Percentiles rank a stretch among this genome's conserved stretches.
Conservation (phyloP, 352 stramenopile genomes). For the Phytophthora aleatoria region DNA sequence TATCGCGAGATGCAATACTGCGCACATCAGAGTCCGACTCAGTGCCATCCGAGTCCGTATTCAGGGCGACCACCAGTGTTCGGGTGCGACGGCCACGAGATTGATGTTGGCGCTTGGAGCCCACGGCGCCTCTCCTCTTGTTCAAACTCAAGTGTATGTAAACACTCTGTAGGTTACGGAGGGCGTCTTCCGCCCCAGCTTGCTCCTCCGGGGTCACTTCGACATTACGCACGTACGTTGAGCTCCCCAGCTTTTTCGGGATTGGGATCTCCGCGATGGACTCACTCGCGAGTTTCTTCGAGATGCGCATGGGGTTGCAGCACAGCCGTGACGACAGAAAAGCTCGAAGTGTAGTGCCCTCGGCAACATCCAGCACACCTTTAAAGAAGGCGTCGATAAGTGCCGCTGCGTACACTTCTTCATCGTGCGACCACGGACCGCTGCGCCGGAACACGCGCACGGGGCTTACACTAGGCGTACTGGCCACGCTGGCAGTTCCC, state of each 20-base stretch:
- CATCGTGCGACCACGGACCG: slow-evolving; percentile 68
- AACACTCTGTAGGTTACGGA: slow-evolving; percentile 44
- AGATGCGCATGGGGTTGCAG: slow-evolving; percentile 81
- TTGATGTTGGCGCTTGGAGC: slow-evolving; percentile 29
- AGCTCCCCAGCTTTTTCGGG: slow-evolving; percentile 74
- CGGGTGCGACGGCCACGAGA: slow-evolving; percentile 14
- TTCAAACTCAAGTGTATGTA: slow-evolving; percentile 36
- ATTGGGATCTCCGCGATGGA: slow-evolving; percentile 71
- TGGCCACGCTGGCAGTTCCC: slow-evolving; percentile 24
- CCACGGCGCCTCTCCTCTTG: slow-evolving; percentile 5
- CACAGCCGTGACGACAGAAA: slow-evolving; percentile 65
- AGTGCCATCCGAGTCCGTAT: slow-evolving; percentile 24
- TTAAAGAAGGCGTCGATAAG: slow-evolving; percentile 78
- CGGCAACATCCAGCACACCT: slow-evolving; percentile 55
- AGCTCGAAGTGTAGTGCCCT: slow-evolving; percentile 70
- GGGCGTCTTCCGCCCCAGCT: slow-evolving; percentile 38
- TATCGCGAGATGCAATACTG: slow-evolving; percentile 8
- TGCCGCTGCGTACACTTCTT: slow-evolving; percentile 68
- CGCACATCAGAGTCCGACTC: slow-evolving; percentile 23
- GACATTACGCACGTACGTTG: slow-evolving; percentile 56
- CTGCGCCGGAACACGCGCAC: slow-evolving; percentile 49
- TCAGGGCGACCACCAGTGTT: slow-evolving; percentile 1
- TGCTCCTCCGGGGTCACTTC: slow-evolving; percentile 42
- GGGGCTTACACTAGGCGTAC: slow-evolving; percentile 32
- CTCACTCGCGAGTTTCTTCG: slow-evolving; percentile 78